Conservation (phyloP, 305 asterid genomes). For the Fraxinus xanthoxyloides region DNA sequence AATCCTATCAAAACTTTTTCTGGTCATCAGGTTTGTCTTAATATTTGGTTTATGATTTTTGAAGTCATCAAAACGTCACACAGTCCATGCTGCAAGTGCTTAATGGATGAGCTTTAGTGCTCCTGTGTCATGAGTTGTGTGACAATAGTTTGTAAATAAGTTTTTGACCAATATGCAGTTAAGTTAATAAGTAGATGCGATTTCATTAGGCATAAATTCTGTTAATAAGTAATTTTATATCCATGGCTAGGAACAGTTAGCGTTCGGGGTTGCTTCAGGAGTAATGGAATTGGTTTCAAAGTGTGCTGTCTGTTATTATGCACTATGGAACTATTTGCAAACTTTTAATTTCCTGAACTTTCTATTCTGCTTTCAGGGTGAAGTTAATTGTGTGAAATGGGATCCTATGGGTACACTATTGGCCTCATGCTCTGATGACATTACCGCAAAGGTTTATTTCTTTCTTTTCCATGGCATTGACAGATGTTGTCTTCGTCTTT, state of each 20-base stretch:
- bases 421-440: conserved; percentile 39
- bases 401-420: conserved; percentile 28
- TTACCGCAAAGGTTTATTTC: conserved; percentile 29
- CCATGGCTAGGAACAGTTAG: neutral
- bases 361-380: conserved; percentile 25
- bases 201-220: neutral
- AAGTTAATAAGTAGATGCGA: neutral
- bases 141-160: neutral
- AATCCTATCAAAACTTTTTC: conserved; percentile 26
- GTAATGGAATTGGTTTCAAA: neutral
- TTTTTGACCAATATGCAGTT: neutral
- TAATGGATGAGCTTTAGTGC: neutral
- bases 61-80: neutral
- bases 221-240: neutral
- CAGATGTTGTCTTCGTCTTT: neutral
- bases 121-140: neutral
- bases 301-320: neutral
- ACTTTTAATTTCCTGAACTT: neutral
- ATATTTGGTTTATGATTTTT: neutral
- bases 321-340: neutral
- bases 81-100: neutral
- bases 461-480: neutral
- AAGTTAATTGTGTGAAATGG: conserved; percentile 36
- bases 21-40: conserved; percentile 33
- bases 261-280: neutral